Evolutionary conservation across 148 eudicot species (phyloP), one percentile per base, ranked within the genome.

Genomic region (Cornus florida): DNA sequence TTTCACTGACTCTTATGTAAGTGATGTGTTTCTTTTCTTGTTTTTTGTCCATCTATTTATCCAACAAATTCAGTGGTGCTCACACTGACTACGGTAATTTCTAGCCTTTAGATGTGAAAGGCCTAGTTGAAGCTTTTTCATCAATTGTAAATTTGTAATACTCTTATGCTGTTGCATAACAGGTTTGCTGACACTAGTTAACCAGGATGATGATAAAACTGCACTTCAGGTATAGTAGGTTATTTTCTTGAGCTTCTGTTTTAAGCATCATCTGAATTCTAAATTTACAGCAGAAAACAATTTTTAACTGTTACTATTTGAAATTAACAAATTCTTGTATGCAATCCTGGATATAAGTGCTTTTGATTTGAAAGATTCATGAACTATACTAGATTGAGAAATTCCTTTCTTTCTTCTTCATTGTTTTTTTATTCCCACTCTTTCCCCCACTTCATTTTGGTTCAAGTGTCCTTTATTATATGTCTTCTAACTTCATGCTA

Each of bases 61-160:
- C 73, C 72, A 73, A 80, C 66, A 31, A 83, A 81, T 77, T 24
- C 89, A 96, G 99, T 76, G 99, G 98, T 75, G 99, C 97, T 24
- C 98, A 96, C 86, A 96, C 98, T 10, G 99, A 96, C 82, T 96
- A 96, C 28, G 98, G 98, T 96, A 87, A 85, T 77, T 77, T 77
- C 67, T 64, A 10, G 28, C 69, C 68, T 79, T 43, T 62, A 71
- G 16, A 72, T 43, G 14, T 28, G 41, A 66, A 80, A 23, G 13
- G n/a, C 62, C 69, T 72, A 22, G 28, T 24, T 78, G 32, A 4
- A 70, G 73, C 11, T 62, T 74, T 41, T 75, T 66, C 31, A 39
- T 53, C 8, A 62, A 24, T 75, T 20, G 46, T 67, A 59, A 31
- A 48, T 53, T 62, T 39, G 43, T 7, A 39, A 7, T 39, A 43